Evolutionary conservation across 208 protist species (phyloP).

Genomic region (Crithidia brevicula): DNA sequence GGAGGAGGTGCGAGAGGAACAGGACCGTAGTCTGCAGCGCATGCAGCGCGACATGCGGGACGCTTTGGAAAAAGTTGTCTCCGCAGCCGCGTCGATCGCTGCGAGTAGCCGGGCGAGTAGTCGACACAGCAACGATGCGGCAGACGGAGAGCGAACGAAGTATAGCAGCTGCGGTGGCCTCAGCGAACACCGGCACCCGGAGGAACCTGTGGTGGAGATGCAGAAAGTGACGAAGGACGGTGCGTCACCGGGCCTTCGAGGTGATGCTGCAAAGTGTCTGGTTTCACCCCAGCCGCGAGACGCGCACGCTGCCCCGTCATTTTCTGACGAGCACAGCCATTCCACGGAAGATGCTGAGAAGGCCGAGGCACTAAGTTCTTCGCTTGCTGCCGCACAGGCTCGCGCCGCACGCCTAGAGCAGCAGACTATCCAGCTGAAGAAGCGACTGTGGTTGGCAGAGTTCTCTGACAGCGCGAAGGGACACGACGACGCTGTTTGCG

Average conservation of each 20-base stretch:
- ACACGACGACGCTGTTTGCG: neutral
- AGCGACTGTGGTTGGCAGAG: constrained; percentile 49
- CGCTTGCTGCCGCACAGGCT: constrained; percentile 12
- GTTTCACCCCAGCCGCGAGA: too few relatives aligned
- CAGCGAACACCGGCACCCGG: too few relatives aligned
- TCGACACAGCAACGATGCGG: neutral
- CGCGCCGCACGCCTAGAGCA: constrained; percentile 44
- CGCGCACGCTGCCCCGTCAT: too few relatives aligned
- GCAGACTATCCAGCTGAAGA: constrained; percentile 54
- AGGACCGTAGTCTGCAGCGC: constrained; percentile 16
- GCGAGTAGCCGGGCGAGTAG: constrained; percentile 14
- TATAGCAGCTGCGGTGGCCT: too few relatives aligned
- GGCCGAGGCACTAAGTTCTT: constrained; percentile 14
- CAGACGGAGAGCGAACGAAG: too few relatives aligned
- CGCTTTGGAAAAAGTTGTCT: constrained; percentile 14
- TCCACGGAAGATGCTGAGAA: constrained; percentile 22
- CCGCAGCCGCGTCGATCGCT: neutral
- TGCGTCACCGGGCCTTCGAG: too few relatives aligned
- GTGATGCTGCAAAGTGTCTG: too few relatives aligned
- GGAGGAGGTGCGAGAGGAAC: constrained; percentile 19
- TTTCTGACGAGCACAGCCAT: too few relatives aligned
- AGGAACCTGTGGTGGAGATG: too few relatives aligned
- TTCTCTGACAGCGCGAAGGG: neutral
- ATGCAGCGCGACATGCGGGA: constrained; percentile 21
- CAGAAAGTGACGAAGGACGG: too few relatives aligned